Evolutionary conservation across 345 rosid genomes (phyloP).

Genomic region (Acer saccharum): DNA sequence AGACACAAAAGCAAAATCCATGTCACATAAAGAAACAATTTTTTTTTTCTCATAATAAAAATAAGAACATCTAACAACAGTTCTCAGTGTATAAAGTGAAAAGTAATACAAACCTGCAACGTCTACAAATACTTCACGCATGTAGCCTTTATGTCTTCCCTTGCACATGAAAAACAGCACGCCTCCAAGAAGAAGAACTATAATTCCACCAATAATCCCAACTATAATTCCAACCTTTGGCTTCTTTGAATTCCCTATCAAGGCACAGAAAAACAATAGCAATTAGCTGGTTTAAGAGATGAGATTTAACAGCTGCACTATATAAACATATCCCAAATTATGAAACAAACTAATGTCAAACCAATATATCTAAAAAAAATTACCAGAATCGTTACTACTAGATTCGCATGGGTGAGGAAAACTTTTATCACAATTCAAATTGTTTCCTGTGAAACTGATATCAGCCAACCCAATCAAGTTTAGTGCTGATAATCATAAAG

Average conservation of each 20-base stretch:
- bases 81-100: background rate
- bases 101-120: conserved; percentile 68
- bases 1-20: background rate
- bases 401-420: conserved; percentile 57
- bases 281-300: conserved; percentile 7
- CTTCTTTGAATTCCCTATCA: conserved; percentile 63
- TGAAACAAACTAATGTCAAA: background rate
- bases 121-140: conserved; percentile 82
- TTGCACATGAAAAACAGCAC: conserved; percentile 56
- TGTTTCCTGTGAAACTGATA: conserved; percentile 78
- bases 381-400: conserved; percentile 57
- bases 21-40: background rate
- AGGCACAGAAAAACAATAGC: conserved; percentile 8
- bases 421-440: conserved; percentile 60
- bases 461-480: conserved; percentile 23
- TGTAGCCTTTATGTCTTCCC: conserved; percentile 65
- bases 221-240: conserved; percentile 67
- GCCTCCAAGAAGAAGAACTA: conserved; percentile 53
- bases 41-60: background rate
- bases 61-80: background rate
- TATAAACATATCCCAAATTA: background rate
- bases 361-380: conserved; percentile 14
- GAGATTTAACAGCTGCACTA: background rate
- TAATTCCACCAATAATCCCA: conserved; percentile 68
- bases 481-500: background rate